Base-by-base conservation (phyloP, 352 stramenopile genomes). In the Plasmopara halstedii region DNA sequence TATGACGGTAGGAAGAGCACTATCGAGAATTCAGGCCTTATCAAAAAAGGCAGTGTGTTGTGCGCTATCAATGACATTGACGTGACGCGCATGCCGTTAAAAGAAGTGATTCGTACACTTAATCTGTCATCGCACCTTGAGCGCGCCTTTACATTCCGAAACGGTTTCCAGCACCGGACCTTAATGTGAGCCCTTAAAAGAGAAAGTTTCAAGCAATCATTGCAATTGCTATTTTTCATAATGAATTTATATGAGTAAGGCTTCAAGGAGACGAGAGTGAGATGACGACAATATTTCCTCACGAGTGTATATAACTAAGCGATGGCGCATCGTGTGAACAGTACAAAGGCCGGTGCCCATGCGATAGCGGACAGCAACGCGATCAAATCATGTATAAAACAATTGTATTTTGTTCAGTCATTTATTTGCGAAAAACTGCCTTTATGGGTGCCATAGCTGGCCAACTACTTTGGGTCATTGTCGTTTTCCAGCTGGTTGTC, bases 61-160 rank as follows among this genome's bases (percentile, higher is more conserved):
- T 84, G 71, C 31, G 71, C 74, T 25, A 87, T 92, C 63, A 86
- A 92, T 63, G 73, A 85, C 54, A 73, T 83, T 8, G 79, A 87
- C 50, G 74, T 92, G 38, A 67, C 68, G 42, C 58, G 52, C 35
- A 75, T 85, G 61, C 61, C 73, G 46, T 60, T 85, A 23, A 68
- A 69, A 34, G 75, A 92, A 33, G 78, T 89, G 11, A 65, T 85
- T 42, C 73, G 66, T 18, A 78, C 74, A 31, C 64, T 92, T 42
- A 85, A 85, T 48, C 41, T 83, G 34, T 88, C 75, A 42, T 79
- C 71, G 23, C 77, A 85, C 42, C 60, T 83, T 25, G 73, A 83
- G 46, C 71, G 73, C 22, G 62, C 79, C 37, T 90, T 90, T 59
- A 70, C 83, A 29, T 90, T 90, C 53, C 66, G 68, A 23, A 75